These are phyloP conservation scores for Aspergillus fijiensis DNA, from an alignment of 2,329 filamentous ascomycete genomes.

Conservation along the genomic window DNA sequence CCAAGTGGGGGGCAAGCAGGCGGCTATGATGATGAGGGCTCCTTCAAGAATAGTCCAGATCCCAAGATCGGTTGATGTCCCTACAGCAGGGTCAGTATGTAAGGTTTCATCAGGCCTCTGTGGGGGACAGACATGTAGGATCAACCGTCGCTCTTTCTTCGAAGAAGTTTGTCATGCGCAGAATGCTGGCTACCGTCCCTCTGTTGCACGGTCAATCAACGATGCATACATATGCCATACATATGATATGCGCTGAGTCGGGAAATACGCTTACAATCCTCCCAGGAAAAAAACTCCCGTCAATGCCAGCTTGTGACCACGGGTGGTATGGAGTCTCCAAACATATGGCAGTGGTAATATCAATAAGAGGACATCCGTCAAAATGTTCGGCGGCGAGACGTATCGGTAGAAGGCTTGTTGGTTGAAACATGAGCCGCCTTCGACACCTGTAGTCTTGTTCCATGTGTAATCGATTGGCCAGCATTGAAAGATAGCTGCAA, in stretches of 20 bases:
- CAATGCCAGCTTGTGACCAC: conserved; percentile 20
- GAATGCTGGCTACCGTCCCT: conserved; percentile 21
- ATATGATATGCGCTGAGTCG: no score
- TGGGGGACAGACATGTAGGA: conserved; percentile 17
- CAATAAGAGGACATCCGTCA: conserved; percentile 15
- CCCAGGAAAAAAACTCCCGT: conserved; percentile 25
- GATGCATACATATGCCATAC: neutral
- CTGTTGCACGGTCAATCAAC: conserved; percentile 3
- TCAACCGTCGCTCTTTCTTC: conserved; percentile 10
- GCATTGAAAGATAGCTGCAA: conserved; percentile 27
- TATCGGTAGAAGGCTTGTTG: conserved; percentile 21
- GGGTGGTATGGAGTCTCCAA: conserved; percentile 16
- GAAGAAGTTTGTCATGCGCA: conserved; percentile 19
- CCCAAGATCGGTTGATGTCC: conserved; percentile 19
- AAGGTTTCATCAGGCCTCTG: neutral
- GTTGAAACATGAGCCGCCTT: conserved; percentile 19
- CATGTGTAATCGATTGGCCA: conserved; percentile 21
- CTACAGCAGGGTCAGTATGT: conserved; percentile 10
- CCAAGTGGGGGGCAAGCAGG: conserved; percentile 25
- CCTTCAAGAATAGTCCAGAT: conserved; percentile 22
- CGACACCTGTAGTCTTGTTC: conserved; percentile 11
- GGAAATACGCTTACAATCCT: conserved; percentile 17
- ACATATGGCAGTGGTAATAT: conserved; percentile 16
- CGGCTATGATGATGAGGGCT: conserved; percentile 23
- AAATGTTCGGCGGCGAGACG: conserved; percentile 19